phyloP scores from a whole-genome alignment of 2,329 filamentous ascomycete genomes.

The Raffaelea albimanens region DNA sequence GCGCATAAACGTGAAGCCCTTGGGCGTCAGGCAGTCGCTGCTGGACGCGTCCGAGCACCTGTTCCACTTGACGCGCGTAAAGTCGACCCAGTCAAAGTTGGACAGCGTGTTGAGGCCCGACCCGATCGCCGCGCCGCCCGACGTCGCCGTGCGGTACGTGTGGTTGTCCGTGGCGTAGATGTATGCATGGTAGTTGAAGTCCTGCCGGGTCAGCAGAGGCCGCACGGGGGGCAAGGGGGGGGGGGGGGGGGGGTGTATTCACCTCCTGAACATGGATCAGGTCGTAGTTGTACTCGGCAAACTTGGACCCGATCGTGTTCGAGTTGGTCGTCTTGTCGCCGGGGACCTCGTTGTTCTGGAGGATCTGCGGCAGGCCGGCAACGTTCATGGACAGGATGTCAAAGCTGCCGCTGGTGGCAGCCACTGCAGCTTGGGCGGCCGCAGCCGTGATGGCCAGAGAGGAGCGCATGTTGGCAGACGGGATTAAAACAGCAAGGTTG shows the following conservation, averaged over 20 bases:
- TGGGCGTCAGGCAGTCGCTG: slow-evolving; percentile 56
- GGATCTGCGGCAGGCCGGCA: slow-evolving; percentile 45
- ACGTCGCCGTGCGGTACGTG: slow-evolving; percentile 51
- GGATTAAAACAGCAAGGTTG: too few species aligned
- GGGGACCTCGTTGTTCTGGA: slow-evolving; percentile 51
- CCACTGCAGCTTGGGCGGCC: not conserved
- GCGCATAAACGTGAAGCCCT: slow-evolving; percentile 62
- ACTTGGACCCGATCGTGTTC: slow-evolving; percentile 43
- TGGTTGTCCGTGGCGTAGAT: slow-evolving; percentile 53
- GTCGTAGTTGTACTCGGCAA: slow-evolving; percentile 48
- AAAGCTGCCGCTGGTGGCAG: slow-evolving; percentile 27
- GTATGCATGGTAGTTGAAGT: slow-evolving; percentile 59
- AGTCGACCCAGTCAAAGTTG: slow-evolving; percentile 46
- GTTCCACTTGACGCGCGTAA: slow-evolving; percentile 49
- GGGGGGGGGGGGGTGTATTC: too few species aligned
- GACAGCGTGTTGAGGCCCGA: slow-evolving; percentile 56
- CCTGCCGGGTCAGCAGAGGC: slow-evolving; percentile 20
- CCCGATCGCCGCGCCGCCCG: slow-evolving; percentile 54
- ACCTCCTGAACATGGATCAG: slow-evolving; percentile 58
- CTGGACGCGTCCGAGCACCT: slow-evolving; percentile 46
- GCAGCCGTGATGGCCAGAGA: too few species aligned
- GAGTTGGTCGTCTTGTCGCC: slow-evolving; percentile 54
- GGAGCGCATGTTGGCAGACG: too few species aligned
- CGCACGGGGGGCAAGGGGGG: not conserved
- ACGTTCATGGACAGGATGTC: slow-evolving; percentile 48